phyloP scores from a whole-genome alignment of 2,329 filamentous ascomycete genomes.

The Emmonsiellopsis sp. region DNA sequence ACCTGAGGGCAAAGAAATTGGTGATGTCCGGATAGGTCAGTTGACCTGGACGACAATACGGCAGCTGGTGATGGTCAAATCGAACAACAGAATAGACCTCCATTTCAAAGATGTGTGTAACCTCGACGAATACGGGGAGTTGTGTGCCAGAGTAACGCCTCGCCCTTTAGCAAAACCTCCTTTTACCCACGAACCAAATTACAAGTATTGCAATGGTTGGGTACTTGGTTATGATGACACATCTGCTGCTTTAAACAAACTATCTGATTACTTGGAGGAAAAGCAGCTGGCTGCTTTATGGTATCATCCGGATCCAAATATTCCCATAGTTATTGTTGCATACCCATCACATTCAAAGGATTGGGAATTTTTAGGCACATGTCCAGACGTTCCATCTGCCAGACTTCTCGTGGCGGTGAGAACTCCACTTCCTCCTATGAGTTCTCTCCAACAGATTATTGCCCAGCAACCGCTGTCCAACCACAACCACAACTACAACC shows the following conservation, averaged over 20 bases:
- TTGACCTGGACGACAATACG: conserved; percentile 6
- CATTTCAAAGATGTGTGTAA: conserved; percentile 26
- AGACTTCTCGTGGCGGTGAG: conserved; percentile 13
- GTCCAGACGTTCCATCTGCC: not conserved
- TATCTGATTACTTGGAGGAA: conserved; percentile 19
- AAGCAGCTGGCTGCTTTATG: conserved; percentile 22
- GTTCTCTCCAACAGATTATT: not conserved
- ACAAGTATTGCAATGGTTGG: conserved; percentile 20
- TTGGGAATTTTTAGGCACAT: conserved; percentile 18
- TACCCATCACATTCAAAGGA: conserved; percentile 18
- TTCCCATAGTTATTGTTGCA: conserved; percentile 17
- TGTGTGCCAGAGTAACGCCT: conserved; percentile 20
- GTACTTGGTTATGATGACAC: conserved; percentile 26
- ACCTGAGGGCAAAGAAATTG: conserved; percentile 18
- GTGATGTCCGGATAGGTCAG: conserved; percentile 22
- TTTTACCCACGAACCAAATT: conserved; percentile 4
- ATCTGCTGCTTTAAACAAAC: conserved; percentile 15
- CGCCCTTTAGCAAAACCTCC: no score
- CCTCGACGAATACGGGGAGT: conserved; percentile 16
- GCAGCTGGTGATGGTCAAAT: conserved; percentile 15
- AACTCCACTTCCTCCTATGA: conserved; percentile 10
- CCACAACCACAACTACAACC: not conserved
- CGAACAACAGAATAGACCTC: conserved; percentile 13
- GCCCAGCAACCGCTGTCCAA: not conserved
- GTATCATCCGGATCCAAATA: conserved; percentile 8